A percentile compares a stretch with the other conserved stretches of the same genome.
phyloP scores from a whole-genome alignment of 1,284 basidiomycete genomes.

The Ustilago trichophora region DNA sequence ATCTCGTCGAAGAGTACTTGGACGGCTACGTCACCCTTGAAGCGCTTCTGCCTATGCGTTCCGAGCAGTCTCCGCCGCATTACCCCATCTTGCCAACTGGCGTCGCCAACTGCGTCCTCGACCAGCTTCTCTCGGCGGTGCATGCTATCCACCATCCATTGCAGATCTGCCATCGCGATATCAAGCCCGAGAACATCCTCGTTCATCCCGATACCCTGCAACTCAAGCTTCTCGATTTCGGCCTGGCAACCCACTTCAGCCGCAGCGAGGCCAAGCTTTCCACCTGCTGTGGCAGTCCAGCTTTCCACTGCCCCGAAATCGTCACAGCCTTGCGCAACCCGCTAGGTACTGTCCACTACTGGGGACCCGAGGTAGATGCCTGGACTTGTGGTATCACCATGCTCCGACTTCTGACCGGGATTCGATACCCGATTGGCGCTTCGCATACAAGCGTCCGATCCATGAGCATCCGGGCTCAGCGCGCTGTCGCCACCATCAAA shows the following conservation, averaged over 20 bases:
- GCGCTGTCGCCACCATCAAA: conserved; percentile 68
- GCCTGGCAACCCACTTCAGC: conserved; percentile 72
- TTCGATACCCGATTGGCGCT: conserved; percentile 71
- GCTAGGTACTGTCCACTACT: conserved; percentile 68
- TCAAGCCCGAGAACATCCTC: conserved; percentile 70
- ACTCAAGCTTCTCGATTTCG: conserved; percentile 71
- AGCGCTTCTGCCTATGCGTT: conserved; percentile 51
- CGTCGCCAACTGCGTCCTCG: conserved; percentile 68
- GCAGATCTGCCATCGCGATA: conserved; percentile 71
- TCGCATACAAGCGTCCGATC: conserved; percentile 69
- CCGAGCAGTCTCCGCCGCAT: conserved; percentile 33
- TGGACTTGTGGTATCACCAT: conserved; percentile 72
- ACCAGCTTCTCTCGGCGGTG: conserved; percentile 71
- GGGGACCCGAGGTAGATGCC: conserved; percentile 72
- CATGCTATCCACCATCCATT: conserved; percentile 70
- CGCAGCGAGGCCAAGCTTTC: conserved; percentile 71
- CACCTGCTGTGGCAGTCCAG: conserved; percentile 72
- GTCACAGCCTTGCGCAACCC: conserved; percentile 70
- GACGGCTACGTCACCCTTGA: conserved; percentile 68
- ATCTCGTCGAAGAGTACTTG: conserved; percentile 71
- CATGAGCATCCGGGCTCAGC: conserved; percentile 69
- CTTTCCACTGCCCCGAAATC: conserved; percentile 71
- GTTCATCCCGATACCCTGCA: conserved; percentile 67
- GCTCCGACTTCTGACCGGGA: conserved; percentile 70
- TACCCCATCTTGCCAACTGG: conserved; percentile 58